These are phyloP conservation scores for Wallacemonas sp. DNA, from an alignment of 208 protist genomes.

Conservation along the genomic window DNA sequence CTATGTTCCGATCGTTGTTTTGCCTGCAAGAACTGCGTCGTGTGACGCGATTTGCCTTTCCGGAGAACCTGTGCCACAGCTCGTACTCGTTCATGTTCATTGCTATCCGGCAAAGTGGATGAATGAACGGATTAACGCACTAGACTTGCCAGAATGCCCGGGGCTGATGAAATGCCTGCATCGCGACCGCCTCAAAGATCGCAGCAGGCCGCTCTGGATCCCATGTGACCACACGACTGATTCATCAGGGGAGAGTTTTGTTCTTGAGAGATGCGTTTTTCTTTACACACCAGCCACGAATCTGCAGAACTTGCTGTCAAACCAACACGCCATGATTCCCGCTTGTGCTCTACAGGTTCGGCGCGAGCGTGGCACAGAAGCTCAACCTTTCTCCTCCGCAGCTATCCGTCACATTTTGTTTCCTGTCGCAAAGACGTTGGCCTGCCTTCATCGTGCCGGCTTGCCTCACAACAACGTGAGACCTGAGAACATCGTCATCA, in stretches of 20 bases:
- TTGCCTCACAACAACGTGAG: constrained; percentile 26
- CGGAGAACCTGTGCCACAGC: neutral
- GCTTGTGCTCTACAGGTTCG: neutral
- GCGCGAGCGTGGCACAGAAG: constrained; percentile 1
- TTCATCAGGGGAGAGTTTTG: neutral
- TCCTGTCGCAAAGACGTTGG: constrained; percentile 19
- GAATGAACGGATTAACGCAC: neutral
- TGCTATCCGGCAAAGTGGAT: neutral
- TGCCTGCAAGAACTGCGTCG: constrained; percentile 1
- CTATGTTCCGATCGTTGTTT: constrained; percentile 5
- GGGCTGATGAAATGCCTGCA: constrained; percentile 8
- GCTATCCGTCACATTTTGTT: constrained; percentile 23
- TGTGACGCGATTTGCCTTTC: constrained; percentile 9
- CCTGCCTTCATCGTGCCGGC: constrained; percentile 21
- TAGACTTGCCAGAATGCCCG: constrained; percentile 8
- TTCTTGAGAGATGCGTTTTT: constrained; percentile 11
- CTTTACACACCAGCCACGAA: neutral
- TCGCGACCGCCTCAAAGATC: neutral
- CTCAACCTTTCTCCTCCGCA: constrained; percentile 9
- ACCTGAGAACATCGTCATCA: constrained; percentile 23
- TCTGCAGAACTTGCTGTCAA: neutral
- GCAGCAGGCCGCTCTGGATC: neutral
- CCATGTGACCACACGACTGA: neutral
- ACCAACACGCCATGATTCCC: constrained; percentile 1
- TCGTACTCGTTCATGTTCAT: neutral